Base-by-base conservation (phyloP, 306 rosid species). In the Prunus fruticosa region DNA sequence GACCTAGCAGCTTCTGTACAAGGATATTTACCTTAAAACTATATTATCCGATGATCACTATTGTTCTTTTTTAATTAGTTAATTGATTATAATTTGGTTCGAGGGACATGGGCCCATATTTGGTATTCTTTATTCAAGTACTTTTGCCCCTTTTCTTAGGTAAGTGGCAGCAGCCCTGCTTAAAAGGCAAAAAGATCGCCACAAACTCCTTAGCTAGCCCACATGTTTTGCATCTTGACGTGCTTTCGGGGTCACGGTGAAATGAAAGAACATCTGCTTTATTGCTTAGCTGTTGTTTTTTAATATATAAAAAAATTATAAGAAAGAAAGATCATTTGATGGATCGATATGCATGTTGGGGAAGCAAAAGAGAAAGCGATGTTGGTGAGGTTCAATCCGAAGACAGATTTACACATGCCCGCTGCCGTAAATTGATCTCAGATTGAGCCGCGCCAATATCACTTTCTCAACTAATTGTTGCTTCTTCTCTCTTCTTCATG, bases 401-500 rank as follows among this genome's bases (percentile, higher is more conserved):
- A 87, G 99, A 89, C 91, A 90, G 88, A 90, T 89, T 92, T 96
- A 87, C 89, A 68, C 80, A 82, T 34, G 27, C 49, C 62, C 3
- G 8, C 23, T 7, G 64, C 71, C 69, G 97, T 96, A 83, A 91
- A 90, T 79, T 84, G 96, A 89, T 89, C 94, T 96, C 91, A 67
- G 98, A 91, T 96, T 96, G 99, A 96, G 99, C 99, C 99, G 97
- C 99, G 99, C 99, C 99, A 96, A 96, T 96, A 96, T 96, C 99
- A 96, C 98, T 96, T 91, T 89, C 72, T 67, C 22, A n/a, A 12
- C 4, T 6, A 11, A n/a, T 22, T 50, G 38, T 67, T 67, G 64
- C 74, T 27, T 38, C 30, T 38, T 38, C 43, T 7, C 8, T 38
- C 43, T 7, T 38, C 43, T 38, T 32, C 46, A 3, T 66, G 11